Conservation (phyloP, 2,329 filamentous ascomycete species). For the Aspergillus puulaauensis region DNA sequence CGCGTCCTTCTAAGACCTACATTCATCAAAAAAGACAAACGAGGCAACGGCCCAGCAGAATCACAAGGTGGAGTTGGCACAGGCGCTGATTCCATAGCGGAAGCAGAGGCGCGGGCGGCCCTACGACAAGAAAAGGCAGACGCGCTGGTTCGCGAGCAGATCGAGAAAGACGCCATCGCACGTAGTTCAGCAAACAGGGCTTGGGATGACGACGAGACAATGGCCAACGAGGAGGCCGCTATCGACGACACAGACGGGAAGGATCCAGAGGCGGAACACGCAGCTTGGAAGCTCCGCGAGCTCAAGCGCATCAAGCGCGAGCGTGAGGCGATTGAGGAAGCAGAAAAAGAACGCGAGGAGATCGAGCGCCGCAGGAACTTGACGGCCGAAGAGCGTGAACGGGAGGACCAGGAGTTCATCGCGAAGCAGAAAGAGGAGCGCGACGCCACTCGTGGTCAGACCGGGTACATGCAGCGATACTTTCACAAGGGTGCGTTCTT, state of each 20-base stretch:
- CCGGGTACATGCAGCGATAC: constrained; percentile 92
- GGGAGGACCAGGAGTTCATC: constrained; percentile 78
- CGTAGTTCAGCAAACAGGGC: constrained; percentile 74
- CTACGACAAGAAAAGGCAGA: constrained; percentile 71
- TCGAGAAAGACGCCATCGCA: constrained; percentile 76
- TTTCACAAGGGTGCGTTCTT: constrained; percentile 97
- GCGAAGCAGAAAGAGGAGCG: constrained; percentile 74
- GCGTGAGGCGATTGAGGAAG: constrained; percentile 76
- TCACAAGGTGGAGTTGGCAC: constrained; percentile 19
- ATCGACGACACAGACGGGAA: constrained; percentile 87
- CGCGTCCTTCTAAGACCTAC: constrained; percentile 63
- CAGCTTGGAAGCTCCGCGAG: constrained; percentile 92
- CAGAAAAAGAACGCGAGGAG: constrained; percentile 83
- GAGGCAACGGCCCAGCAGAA: constrained; percentile 41
- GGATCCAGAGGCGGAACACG: constrained; percentile 83
- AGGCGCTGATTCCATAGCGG: constrained; percentile 40
- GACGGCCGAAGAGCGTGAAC: constrained; percentile 78
- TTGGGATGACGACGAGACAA: constrained; percentile 72
- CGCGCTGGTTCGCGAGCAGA: constrained; percentile 81
- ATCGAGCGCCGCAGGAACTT: constrained; percentile 84
- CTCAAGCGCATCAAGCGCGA: constrained; percentile 84
- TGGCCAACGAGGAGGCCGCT: constrained; percentile 67
- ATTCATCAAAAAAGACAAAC: constrained; percentile 65
- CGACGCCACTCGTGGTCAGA: constrained; percentile 73
- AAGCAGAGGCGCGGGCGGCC: constrained; percentile 40